Percentiles rank a stretch among this genome's conserved stretches.
Conservation (phyloP, 1,284 basidiomycete species). For the Acaromyces ingoldii region DNA sequence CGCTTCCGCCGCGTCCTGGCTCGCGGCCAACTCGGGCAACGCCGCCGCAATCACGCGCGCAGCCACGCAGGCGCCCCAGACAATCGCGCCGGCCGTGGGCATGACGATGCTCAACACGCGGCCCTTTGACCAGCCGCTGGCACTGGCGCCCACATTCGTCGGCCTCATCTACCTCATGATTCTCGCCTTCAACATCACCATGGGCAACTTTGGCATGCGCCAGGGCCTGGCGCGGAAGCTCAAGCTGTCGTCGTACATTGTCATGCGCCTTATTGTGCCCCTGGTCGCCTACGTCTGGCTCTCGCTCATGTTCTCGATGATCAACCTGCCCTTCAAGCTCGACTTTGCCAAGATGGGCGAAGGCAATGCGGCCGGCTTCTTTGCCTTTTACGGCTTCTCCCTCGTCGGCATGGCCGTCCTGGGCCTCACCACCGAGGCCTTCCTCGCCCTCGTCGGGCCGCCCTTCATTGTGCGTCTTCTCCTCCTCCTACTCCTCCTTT, state of each 20-base stretch:
- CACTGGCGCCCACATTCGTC: slow-evolving; percentile 67
- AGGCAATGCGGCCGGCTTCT: slow-evolving; percentile 42
- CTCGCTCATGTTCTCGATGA: slow-evolving; percentile 39
- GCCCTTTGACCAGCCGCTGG: slow-evolving; percentile 67
- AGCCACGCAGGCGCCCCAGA: slow-evolving; percentile 58
- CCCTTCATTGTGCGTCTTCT: too few species aligned
- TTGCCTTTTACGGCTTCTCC: slow-evolving; percentile 37
- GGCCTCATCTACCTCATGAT: slow-evolving; percentile 72
- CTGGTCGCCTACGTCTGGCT: slow-evolving; percentile 29
- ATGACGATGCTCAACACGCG: slow-evolving; percentile 60
- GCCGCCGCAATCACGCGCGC: slow-evolving; percentile 35
- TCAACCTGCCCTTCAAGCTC: slow-evolving; percentile 43
- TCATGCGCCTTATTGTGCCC: slow-evolving; percentile 32
- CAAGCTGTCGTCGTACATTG: slow-evolving; percentile 25
- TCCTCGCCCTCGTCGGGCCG: slow-evolving; percentile 32
- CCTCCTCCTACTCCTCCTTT: too few species aligned
- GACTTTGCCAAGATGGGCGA: slow-evolving; percentile 26
- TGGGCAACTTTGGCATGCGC: slow-evolving; percentile 31
- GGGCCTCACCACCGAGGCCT: slow-evolving; percentile 33
- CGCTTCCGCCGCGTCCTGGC: slow-evolving; percentile 22
- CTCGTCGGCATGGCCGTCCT: slow-evolving; percentile 37
- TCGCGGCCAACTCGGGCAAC: slow-evolving; percentile 18
- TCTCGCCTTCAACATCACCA: slow-evolving; percentile 49
- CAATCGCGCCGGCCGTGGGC: slow-evolving; percentile 59
- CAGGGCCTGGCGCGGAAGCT: slow-evolving; percentile 30